Base-by-base conservation (phyloP, 148 eudicot species). In the Drosera capensis region DNA sequence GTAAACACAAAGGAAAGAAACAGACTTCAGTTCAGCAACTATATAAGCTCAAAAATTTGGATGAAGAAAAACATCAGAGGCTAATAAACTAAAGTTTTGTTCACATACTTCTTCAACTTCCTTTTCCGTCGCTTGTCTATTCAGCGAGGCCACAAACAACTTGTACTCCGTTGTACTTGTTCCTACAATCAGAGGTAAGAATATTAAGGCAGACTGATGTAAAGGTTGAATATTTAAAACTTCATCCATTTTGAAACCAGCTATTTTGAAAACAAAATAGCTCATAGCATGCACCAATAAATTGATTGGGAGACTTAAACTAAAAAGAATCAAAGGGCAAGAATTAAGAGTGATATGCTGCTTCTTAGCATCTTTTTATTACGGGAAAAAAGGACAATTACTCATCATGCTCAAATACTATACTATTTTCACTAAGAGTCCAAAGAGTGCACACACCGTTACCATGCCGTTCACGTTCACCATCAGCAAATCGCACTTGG, bases 401-500 rank as follows among this genome's bases (percentile, higher is more conserved):
- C n/a, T n/a, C n/a, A n/a, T n/a, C n/a, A n/a, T n/a, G n/a, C n/a
- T n/a, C n/a, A n/a, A n/a, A n/a, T n/a, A n/a, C n/a, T n/a, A n/a
- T n/a, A n/a, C n/a, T n/a, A n/a, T n/a, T n/a, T n/a, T n/a, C n/a
- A n/a, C n/a, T n/a, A n/a, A n/a, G n/a, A n/a, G n/a, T n/a, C n/a
- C n/a, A n/a, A n/a, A n/a, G n/a, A 45, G 40, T 23, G 25, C 26
- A 48, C 59, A 22, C 55, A 64, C 73, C 57, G 57, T 70, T 80
- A 59, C 99, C 95, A 45, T 78, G 70, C 37, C 95, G 93, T 58
- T 90, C 99, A 15, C 95, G 90, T 62, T 90, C 99, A 39, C 99
- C 99, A 26, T 90, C 99, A 29, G 99, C 99, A 84, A 78, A 90
- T 64, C 99, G 78, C 36, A 90, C 99, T 76, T 90, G 99, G 54